Evolutionary conservation across 305 asterid species (phyloP), one percentile per base, ranked within the genome.

Genomic region (Ajuga reptans): DNA sequence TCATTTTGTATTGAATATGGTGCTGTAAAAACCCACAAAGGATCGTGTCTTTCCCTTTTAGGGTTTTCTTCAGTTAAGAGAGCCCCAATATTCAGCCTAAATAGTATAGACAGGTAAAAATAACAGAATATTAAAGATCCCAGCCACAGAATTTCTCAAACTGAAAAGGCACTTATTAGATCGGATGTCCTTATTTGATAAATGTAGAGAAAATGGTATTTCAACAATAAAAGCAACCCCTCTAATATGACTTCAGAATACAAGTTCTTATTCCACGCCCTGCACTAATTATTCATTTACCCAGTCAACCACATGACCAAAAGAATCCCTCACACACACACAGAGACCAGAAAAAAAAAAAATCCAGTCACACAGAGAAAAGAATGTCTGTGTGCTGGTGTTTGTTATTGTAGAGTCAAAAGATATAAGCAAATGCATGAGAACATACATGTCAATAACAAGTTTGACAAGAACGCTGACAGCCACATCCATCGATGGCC

Each of bases 381-480:
- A 50, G 64, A 15, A 45, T 50, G 68, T n/a, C 39, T 1, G 7
- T 41, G 65, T 47, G 75, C 57, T 36, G 21, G 33, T 16, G 36
- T 64, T 14, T 69, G 17, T 34, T 39, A 65, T 9, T 5, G 69
- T 37, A 71, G 34, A 55, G 65, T 41, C 62, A 59, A 36, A 31
- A 71, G 18, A 71, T 50, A 34, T 29, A 71, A 66, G 61, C 39
- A 71, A 77, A 77, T 67, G 70, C 62, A 67, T 72, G 54, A 72
- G 76, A 84, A 59, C 99, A 37, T 87, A 91, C 99, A 94, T 94
- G 90, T 94, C 99, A 74, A 94, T 94, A 69, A 94, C 86, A 73
- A 94, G 96, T 83, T 94, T 94, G 75, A 94, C 96, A 49, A 94
- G 98, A 77, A 94, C 99, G 85, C 96, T 94, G 78, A 83, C 92